A percentile compares a stretch with the other conserved stretches of the same genome.
Conservation (phyloP, 352 stramenopile species). For the Phytophthora crassamura region DNA sequence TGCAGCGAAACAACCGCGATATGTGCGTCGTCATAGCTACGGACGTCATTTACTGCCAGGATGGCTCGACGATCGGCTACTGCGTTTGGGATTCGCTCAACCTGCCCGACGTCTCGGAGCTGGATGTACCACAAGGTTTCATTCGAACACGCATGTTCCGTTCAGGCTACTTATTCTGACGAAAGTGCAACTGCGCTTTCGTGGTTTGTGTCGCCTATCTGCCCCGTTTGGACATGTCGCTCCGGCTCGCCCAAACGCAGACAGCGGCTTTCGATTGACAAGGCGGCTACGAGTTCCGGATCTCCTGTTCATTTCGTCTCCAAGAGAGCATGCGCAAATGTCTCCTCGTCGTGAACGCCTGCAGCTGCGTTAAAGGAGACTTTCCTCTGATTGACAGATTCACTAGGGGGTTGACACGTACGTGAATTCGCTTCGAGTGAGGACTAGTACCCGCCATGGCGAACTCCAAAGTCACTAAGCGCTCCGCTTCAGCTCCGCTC, state of each 20-base stretch:
- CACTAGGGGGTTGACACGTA: not conserved
- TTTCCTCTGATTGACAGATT: conserved; percentile 29
- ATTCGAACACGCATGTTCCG: conserved; percentile 50
- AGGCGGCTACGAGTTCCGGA: conserved; percentile 12
- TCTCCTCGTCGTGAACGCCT: conserved; percentile 4
- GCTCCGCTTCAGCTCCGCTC: conserved; percentile 12
- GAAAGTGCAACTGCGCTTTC: conserved; percentile 3
- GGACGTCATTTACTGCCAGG: conserved; percentile 39
- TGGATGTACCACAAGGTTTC: conserved; percentile 43
- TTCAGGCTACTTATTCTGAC: conserved; percentile 30
- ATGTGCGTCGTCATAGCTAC: conserved; percentile 57
- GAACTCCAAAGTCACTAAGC: conserved; percentile 15
- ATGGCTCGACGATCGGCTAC: conserved; percentile 55
- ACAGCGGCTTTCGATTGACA: conserved; percentile 23
- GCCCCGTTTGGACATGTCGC: not conserved
- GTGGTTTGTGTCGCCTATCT: not conserved
- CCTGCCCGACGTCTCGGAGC: conserved; percentile 37
- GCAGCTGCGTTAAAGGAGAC: not conserved
- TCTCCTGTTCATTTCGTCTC: conserved; percentile 24
- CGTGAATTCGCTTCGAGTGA: not conserved
- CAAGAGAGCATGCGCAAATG: not conserved
- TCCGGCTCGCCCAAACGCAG: conserved; percentile 11
- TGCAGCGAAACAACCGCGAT: conserved; percentile 45
- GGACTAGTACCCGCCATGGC: conserved; percentile 22
- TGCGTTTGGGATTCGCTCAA: conserved; percentile 63